Evolutionary conservation across 2,329 filamentous ascomycete genomes (phyloP).

Genomic region (Cordyceps cateniannulata): DNA sequence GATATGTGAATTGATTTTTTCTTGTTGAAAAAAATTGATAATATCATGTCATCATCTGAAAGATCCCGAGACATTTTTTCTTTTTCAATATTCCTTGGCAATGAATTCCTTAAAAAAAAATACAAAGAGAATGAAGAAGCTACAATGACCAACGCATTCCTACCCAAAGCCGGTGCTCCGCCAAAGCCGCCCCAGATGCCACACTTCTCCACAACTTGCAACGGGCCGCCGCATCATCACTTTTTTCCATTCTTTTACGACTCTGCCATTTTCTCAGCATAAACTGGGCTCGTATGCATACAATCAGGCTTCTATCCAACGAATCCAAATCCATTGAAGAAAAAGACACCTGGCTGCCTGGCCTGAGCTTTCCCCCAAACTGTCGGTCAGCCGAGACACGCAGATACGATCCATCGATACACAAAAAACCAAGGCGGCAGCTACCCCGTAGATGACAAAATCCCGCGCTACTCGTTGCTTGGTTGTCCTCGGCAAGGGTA

Average conservation of each 20-base stretch:
- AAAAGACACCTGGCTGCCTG: not conserved
- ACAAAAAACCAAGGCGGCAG: not conserved
- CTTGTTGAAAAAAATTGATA: no score
- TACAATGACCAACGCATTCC: not conserved
- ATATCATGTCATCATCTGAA: no score
- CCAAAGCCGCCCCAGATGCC: not conserved
- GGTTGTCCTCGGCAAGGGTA: not conserved
- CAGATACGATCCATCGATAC: not conserved
- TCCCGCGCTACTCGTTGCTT: no score
- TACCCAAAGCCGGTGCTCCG: not conserved
- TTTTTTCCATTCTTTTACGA: not conserved
- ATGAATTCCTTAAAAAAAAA: no score
- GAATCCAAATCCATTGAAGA: not conserved
- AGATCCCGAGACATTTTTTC: no score
- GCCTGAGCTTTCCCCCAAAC: not conserved
- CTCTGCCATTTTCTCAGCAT: not conserved
- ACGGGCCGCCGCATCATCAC: slow-evolving; percentile 9
- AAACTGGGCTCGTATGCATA: not conserved
- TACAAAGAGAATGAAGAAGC: no score
- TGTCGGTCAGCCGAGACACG: not conserved
- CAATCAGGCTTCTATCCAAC: not conserved
- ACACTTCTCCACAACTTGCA: not conserved
- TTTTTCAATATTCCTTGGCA: no score
- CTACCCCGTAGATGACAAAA: not conserved
- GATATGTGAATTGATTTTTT: no score